Conservation (phyloP, 495 filamentous ascomycete species). For the Glonium stellatum region DNA sequence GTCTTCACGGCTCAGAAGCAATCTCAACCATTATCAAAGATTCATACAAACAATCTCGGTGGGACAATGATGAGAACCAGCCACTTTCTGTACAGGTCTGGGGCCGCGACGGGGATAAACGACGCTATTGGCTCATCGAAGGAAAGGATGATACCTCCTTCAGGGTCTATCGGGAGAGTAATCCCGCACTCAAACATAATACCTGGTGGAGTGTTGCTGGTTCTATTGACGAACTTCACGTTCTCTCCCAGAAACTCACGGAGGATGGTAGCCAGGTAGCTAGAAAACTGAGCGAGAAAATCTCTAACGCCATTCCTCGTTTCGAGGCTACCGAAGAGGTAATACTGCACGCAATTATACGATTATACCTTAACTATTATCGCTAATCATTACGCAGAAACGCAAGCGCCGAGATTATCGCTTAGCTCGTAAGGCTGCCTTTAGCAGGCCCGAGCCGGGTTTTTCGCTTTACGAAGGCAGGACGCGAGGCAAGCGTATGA, state of each 20-base stretch:
- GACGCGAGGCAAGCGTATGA: constrained; percentile 89
- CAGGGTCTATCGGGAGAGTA: constrained; percentile 90
- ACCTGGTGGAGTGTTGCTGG: constrained; percentile 93
- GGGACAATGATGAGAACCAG: constrained; percentile 85
- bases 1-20: constrained; percentile 80
- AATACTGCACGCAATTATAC: constrained; percentile 26
- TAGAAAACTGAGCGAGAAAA: constrained; percentile 65
- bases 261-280: constrained; percentile 74
- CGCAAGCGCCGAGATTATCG: constrained; percentile 89
- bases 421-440: constrained; percentile 74
- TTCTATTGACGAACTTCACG: constrained; percentile 75
- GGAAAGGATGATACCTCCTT: constrained; percentile 91
- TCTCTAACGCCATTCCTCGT: constrained; percentile 74
- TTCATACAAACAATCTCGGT: constrained; percentile 81
- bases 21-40: constrained; percentile 74
- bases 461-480: constrained; percentile 94
- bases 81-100: constrained; percentile 90
- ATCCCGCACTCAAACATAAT: constrained; percentile 64
- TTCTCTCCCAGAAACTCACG: constrained; percentile 64
- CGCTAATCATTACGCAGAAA: constrained; percentile 55
- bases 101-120: constrained; percentile 85
- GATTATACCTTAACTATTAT: not conserved
- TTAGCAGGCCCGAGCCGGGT: constrained; percentile 78
- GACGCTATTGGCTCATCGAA: constrained; percentile 89
- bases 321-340: constrained; percentile 93